Base-by-base conservation (phyloP, 371 early-diverging fungal species). In the Mortierella sp. region DNA sequence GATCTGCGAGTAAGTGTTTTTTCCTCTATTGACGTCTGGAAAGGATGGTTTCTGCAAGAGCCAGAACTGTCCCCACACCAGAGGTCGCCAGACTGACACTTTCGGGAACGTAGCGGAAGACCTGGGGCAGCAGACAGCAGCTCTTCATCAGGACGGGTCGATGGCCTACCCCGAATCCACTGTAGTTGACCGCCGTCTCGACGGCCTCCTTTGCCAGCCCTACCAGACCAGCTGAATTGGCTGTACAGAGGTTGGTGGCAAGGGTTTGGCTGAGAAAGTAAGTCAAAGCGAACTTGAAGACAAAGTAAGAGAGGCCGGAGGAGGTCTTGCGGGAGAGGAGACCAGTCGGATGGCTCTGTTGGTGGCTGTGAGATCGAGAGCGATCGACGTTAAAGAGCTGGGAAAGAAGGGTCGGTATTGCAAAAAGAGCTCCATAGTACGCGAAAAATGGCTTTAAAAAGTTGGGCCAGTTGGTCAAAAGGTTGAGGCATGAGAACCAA, bases 211-310 rank as follows among this genome's bases (percentile, higher is more conserved):
- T 79, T 14, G 75, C 74, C n/a, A 71, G 40, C 1, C 64, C 70
- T 2, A 55, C 55, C n/a, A 78, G 43, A 37, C 70, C 47, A 37
- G 55, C 16, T 9, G 47, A 29, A 31, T 55, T 40, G 13, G 39
- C 43, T 44, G 64, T 24, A 41, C 45, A 47, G 40, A 66, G 29
- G 8, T 70, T 58, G 44, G 55, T 44, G 4, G 64, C 39, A 19
- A 55, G 58, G 0, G 73, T 68, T 19, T 81, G 74, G 34, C 68
- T 66, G 66, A 81, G 68, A 45, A 70, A 45, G 31, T 81, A 77
- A 4, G 81, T 77, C 40, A 81, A n/a, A 22, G 81, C 73, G 41
- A 73, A 81, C 71, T 81, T 81, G 74, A 76, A 81, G 55, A 67
- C 81, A 71, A 81, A 81, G 68, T 67, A 81, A 16, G 77, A 81